A percentile compares a stretch with the other conserved stretches of the same genome.
These are phyloP conservation scores for Cystofilobasidium ferigula DNA, from an alignment of 768 basidiomycete species.

Conservation along the genomic window DNA sequence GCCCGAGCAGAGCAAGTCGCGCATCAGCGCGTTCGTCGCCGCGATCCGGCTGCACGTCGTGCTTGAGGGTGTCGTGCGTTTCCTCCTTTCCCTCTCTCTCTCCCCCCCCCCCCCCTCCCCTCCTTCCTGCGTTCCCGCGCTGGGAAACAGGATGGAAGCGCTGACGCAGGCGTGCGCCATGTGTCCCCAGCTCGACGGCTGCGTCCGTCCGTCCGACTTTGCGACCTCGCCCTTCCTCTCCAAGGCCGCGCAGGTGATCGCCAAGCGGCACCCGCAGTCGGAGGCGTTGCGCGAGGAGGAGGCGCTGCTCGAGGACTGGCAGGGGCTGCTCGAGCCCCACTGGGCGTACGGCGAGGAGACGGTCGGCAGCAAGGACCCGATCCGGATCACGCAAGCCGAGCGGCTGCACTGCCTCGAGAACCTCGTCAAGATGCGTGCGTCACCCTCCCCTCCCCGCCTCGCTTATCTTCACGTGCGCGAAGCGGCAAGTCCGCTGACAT, in stretches of 20 bases:
- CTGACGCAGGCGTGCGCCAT: not conserved
- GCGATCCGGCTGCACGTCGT: constrained; percentile 71
- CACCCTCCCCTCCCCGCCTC: too few species aligned
- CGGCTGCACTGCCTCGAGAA: constrained; percentile 78
- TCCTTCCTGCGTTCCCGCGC: too few species aligned
- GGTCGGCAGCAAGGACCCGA: constrained; percentile 69
- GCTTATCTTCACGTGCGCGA: too few species aligned
- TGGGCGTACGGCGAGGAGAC: constrained; percentile 76
- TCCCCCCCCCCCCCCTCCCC: not conserved
- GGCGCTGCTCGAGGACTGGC: constrained; percentile 66
- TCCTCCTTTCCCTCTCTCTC: not conserved
- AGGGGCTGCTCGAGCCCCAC: constrained; percentile 55
- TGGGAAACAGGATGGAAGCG: too few species aligned
- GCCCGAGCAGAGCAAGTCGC: constrained; percentile 58
- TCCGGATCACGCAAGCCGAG: constrained; percentile 78
- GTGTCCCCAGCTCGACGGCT: constrained; percentile 51
- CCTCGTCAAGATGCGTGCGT: constrained; percentile 54
- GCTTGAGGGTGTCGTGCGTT: constrained; percentile 47
- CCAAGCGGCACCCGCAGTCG: constrained; percentile 41
- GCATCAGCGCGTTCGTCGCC: constrained; percentile 70
- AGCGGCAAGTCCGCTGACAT: too few species aligned
- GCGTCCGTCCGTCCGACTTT: constrained; percentile 55
- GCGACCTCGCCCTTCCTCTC: constrained; percentile 66
- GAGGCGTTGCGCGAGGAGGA: constrained; percentile 55
- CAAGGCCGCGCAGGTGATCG: constrained; percentile 58